These are phyloP conservation scores for Blastocystis sp. DNA, from an alignment of 352 stramenopile genomes.

Conservation along the genomic window DNA sequence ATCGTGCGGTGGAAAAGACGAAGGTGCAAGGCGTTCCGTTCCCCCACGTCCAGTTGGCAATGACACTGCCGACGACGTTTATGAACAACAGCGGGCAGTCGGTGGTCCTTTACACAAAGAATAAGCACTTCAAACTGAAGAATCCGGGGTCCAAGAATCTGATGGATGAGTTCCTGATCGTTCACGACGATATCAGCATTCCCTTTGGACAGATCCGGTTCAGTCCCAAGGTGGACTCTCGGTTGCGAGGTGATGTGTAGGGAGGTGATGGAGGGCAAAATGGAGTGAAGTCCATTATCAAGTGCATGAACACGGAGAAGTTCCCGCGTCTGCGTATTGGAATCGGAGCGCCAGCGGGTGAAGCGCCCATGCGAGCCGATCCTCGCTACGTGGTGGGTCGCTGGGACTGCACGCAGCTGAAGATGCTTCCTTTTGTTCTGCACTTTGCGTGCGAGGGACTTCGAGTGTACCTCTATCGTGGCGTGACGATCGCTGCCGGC, in stretches of 20 bases:
- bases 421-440: conserved; percentile 35
- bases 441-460: conserved; percentile 48
- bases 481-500: conserved; percentile 8
- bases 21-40: conserved; percentile 48
- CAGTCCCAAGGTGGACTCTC: conserved; percentile 13
- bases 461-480: conserved; percentile 46
- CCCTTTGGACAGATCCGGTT: conserved; percentile 53
- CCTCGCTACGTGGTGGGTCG: conserved; percentile 34
- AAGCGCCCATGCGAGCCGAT: conserved; percentile 7
- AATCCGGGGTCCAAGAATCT: conserved; percentile 1
- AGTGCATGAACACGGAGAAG: conserved; percentile 52
- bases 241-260: not conserved
- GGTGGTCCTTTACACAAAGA: conserved; percentile 19
- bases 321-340: conserved; percentile 48
- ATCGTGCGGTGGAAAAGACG: conserved; percentile 37
- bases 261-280: conserved; percentile 45
- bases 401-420: conserved; percentile 46
- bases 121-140: conserved; percentile 37
- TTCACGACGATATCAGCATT: conserved; percentile 52
- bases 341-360: conserved; percentile 5
- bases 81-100: conserved; percentile 56
- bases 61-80: conserved; percentile 33
- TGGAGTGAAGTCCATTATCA: conserved; percentile 54
- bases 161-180: conserved; percentile 51
- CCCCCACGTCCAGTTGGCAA: not conserved